These are phyloP conservation scores for Tothia fuscella DNA, from an alignment of 2,329 filamentous ascomycete genomes.

Conservation along the genomic window DNA sequence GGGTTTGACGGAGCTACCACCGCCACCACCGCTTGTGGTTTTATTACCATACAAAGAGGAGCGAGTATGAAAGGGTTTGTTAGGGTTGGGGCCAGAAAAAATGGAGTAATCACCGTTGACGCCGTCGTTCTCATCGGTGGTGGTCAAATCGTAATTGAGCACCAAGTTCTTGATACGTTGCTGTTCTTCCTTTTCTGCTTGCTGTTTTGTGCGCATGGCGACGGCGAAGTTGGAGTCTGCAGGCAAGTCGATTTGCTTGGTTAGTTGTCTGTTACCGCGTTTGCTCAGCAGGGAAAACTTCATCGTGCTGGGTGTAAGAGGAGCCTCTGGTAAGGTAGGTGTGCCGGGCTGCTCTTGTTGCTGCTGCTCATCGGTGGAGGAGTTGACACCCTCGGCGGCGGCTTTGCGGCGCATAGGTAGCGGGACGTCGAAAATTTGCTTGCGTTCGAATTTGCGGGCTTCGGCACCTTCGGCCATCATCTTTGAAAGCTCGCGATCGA, in stretches of 20 bases:
- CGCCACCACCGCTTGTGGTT: constrained; percentile 22
- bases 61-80: constrained; percentile 34
- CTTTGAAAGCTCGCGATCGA: constrained; percentile 94
- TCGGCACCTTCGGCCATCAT: constrained; percentile 98
- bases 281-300: constrained; percentile 94
- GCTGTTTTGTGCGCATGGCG: constrained; percentile 90
- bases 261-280: constrained; percentile 92
- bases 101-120: constrained; percentile 45
- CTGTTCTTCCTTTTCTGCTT: constrained; percentile 90
- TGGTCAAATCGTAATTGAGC: constrained; percentile 86
- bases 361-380: constrained; percentile 17
- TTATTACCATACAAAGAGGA: constrained; percentile 16
- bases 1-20: too few species aligned
- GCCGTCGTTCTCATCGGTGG: constrained; percentile 63
- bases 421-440: constrained; percentile 90
- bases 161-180: constrained; percentile 97
- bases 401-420: constrained; percentile 71
- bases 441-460: constrained; percentile 90
- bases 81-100: constrained; percentile 31
- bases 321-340: constrained; percentile 5
- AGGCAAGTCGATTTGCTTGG: constrained; percentile 77
- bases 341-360: too few species aligned
- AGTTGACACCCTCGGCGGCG: constrained; percentile 24
- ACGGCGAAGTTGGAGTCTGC: constrained; percentile 90
- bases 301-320: constrained; percentile 43